Evolutionary conservation across 1,284 basidiomycete genomes (phyloP), one percentile per base, ranked within the genome.

Genomic region (Ustanciosporium gigantosporum): DNA sequence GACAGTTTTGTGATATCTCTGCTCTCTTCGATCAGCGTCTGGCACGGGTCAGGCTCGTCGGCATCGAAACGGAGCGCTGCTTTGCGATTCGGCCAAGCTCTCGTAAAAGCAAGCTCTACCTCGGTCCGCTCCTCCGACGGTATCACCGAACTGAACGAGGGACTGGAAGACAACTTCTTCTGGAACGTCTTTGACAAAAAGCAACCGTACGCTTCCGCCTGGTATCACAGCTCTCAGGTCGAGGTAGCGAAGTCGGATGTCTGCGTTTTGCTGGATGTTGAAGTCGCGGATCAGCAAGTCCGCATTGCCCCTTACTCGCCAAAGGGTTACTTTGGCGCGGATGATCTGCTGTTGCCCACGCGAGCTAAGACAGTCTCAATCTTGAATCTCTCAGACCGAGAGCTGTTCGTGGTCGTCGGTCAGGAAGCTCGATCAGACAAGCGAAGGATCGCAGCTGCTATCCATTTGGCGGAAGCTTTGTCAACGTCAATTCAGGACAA

Each of bases 361-460:
- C 38, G 43, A 8, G 34, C 45, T 14, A 38, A 37, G 31, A 52
- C 41, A 14, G 58, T 74, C 25, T 50, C 69, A 16, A 41, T 74
- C 6, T 22, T 74, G 21, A 62, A 66, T 31, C 31, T 58, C 3
- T 40, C 53, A 20, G 40, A 57, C 25, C 43, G 59, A 17, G 73
- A 74, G 31, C 40, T 68, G 20, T 71, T 61, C 35, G 64, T 74
- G 22, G 23, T 74, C 2, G 57, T 74, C 1, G 73, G 73, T 25
- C 41, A 45, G 25, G 43, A 65, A 5, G 73, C 67, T 7, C 68
- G 70, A 13, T 36, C 36, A 13, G 55, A 67, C 31, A 46, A 55
- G 1, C 20, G 31, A 3, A 51, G 31, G 15, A 41, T 73, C 9
- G 42, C 43, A 5, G 42, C 41, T 14, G 68, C 61, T 11, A 51